Evolutionary conservation across 139 green algal species (phyloP), one percentile per base, ranked within the genome.

Genomic region (Chlamydomonas sphaeroides): DNA sequence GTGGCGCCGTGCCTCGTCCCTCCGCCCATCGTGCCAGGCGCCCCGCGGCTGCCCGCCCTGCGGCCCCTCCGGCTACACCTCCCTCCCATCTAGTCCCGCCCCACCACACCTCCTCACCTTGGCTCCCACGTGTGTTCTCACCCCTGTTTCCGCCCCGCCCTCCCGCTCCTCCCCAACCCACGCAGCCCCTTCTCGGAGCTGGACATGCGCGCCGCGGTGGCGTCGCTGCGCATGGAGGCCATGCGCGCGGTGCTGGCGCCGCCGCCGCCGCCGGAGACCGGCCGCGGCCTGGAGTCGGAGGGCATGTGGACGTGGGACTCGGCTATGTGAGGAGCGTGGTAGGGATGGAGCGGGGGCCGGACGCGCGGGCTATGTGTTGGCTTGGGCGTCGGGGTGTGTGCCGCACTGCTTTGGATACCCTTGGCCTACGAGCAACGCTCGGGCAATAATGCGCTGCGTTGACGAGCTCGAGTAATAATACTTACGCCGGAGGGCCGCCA

Each of bases 291-390:
- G 59, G 74, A 80, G 42, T 42, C 59, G 5, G 35, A 11, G 1
- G 74, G 74, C 41, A 71, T 80, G 74, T 80, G 74, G 74, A 80
- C 74, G 26, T 80, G 74, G 74, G 74, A 80, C 18, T 63, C 42
- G 42, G n/a, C n/a, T n/a, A 75, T 61, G 42, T 75, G 42, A 75
- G 23, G n/a, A n/a, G n/a, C n/a, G n/a, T n/a, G n/a, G n/a, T n/a
- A n/a, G 45, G 45, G 14, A 53, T 53, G 45, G 45, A 53, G 45
- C 11, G 45, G 45, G 45, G 45, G 66, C 49, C 49, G n/a, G n/a
- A n/a, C n/a, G n/a, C n/a, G n/a, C n/a, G n/a, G n/a, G n/a, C n/a
- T n/a, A n/a, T n/a, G n/a, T n/a, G n/a, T n/a, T n/a, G n/a, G n/a
- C n/a, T n/a, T n/a, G n/a, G n/a, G n/a, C n/a, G n/a, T n/a, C n/a